Percentiles rank a stretch among this genome's conserved stretches.
phyloP scores from a whole-genome alignment of 768 basidiomycete species.

The Boletus pseudopeckii region DNA sequence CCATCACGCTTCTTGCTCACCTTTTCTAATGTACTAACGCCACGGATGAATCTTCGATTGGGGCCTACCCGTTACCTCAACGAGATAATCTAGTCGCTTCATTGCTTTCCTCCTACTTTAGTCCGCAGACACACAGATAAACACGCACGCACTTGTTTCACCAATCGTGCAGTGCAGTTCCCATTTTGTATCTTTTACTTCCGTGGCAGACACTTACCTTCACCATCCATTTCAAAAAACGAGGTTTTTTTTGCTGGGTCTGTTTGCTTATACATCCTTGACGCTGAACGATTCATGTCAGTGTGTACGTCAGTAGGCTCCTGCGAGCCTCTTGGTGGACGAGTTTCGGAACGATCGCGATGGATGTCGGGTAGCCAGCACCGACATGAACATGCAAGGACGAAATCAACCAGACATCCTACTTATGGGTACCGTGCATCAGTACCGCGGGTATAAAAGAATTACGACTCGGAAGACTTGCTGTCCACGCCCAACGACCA shows the following conservation, averaged over 20 bases:
- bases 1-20: constrained; percentile 14
- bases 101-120: neutral
- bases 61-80: neutral
- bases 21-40: constrained; percentile 16
- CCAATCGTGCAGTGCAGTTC: neutral
- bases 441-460: too few species aligned
- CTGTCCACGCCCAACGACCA: too few species aligned
- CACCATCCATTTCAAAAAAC: neutral
- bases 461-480: too few species aligned
- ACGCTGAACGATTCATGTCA: neutral
- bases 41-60: neutral
- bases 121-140: neutral
- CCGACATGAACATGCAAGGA: neutral
- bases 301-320: neutral
- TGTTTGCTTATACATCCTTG: neutral
- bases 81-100: neutral
- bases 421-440: too few species aligned
- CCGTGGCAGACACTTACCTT: neutral
- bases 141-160: neutral
- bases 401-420: neutral
- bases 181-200: neutral
- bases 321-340: neutral
- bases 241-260: neutral
- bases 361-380: neutral
- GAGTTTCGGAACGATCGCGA: neutral